phyloP scores from a whole-genome alignment of 257 asterid species.

The Solanum sejunctum region DNA sequence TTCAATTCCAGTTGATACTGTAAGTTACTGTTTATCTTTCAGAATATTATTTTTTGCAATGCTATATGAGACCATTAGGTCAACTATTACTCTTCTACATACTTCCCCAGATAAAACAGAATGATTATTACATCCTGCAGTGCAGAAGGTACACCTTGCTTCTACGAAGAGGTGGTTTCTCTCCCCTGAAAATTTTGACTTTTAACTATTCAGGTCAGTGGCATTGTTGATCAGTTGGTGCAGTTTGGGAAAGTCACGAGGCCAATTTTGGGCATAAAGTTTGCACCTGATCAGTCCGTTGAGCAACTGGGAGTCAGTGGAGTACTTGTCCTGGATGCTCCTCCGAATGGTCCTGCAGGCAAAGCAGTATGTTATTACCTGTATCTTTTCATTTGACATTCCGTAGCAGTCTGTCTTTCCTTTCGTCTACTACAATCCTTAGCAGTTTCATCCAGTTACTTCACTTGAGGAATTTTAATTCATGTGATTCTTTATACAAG shows the following conservation, averaged over 20 bases:
- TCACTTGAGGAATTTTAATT: not conserved
- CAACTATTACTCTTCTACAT: not conserved
- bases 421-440: not conserved
- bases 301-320: constrained; percentile 98
- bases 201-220: constrained; percentile 47
- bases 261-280: constrained; percentile 87
- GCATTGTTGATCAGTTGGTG: constrained; percentile 94
- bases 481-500: not conserved
- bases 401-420: not conserved
- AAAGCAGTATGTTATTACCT: constrained; percentile 63
- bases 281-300: constrained; percentile 96
- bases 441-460: not conserved
- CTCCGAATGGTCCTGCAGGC: constrained; percentile 96
- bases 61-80: not conserved
- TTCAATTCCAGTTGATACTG: constrained; percentile 99
- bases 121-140: not conserved
- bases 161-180: not conserved
- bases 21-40: constrained; percentile 22
- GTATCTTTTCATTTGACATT: not conserved
- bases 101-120: not conserved
- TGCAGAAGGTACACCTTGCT: not conserved
- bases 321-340: constrained; percentile 97
- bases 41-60: not conserved
- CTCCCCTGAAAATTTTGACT: not conserved
- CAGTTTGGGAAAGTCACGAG: constrained; percentile 90